Conservation (phyloP, 768 basidiomycete genomes). For the Phlegmacium glaucopus region DNA sequence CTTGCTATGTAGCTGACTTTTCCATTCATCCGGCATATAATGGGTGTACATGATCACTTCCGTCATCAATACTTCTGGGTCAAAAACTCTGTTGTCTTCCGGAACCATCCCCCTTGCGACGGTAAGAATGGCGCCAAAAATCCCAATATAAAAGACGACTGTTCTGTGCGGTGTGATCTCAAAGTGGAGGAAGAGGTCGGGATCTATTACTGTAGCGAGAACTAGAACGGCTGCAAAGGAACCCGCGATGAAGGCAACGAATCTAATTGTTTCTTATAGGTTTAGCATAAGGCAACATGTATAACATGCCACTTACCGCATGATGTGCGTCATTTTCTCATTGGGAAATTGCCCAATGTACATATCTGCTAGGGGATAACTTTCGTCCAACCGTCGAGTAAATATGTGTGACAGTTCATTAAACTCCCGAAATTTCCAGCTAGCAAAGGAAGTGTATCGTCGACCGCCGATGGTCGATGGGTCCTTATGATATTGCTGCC, state of each 20-base stretch:
- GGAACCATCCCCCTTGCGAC: conserved; percentile 94
- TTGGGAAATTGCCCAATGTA: conserved; percentile 99
- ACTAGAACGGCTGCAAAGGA: conserved; percentile 96
- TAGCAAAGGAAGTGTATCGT: conserved; percentile 89
- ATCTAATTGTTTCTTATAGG: conserved; percentile 43
- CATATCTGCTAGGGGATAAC: conserved; percentile 86
- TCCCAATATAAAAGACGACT: conserved; percentile 86
- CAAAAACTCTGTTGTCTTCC: conserved; percentile 90
- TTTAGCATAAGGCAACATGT: neutral
- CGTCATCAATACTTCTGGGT: conserved; percentile 89
- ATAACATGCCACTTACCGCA: conserved; percentile 58
- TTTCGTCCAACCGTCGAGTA: conserved; percentile 78
- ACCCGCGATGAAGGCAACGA: conserved; percentile 93
- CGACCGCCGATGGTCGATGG: conserved; percentile 93
- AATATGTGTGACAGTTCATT: conserved; percentile 97
- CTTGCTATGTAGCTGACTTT: conserved; percentile 83
- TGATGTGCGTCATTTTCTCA: conserved; percentile 83
- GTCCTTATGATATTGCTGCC: conserved; percentile 97
- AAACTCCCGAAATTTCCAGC: conserved; percentile 99
- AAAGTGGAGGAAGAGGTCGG: conserved; percentile 89
- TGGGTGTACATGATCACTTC: conserved; percentile 94
- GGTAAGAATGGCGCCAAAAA: conserved; percentile 87
- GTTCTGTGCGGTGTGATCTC: conserved; percentile 94
- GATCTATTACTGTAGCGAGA: conserved; percentile 88
- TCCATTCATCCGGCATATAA: conserved; percentile 95